Conservation (phyloP, 345 rosid genomes). For the Aquilaria yunnanensis region DNA sequence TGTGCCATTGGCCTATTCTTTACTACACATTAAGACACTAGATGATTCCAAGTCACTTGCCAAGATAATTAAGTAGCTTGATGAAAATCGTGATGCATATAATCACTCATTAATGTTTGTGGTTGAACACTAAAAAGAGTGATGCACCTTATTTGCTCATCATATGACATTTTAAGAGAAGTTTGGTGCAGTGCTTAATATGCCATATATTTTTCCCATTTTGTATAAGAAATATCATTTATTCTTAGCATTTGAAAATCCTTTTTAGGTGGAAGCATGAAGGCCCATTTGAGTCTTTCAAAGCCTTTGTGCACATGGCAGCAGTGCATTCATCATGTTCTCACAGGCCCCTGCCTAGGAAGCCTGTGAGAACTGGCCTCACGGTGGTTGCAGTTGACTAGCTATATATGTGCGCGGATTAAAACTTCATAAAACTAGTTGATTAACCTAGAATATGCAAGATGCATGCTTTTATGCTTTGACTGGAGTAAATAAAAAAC, state of each 20-base stretch:
- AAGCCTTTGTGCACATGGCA: conserved; percentile 96
- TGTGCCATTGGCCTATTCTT: conserved; percentile 57
- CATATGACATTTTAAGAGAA: neutral
- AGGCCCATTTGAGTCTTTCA: conserved; percentile 93
- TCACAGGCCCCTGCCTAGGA: conserved; percentile 18
- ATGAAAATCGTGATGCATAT: conserved; percentile 60
- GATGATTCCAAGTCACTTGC: conserved; percentile 58
- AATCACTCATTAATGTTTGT: conserved; percentile 67
- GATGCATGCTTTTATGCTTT: no score
- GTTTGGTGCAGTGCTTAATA: no score
- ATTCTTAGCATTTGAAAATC: conserved; percentile 10
- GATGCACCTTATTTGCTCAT: no score
- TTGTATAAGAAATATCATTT: neutral
- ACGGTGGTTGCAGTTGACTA: no score
- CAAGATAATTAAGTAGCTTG: conserved; percentile 65
- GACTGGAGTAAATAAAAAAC: no score
- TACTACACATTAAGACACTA: conserved; percentile 61
- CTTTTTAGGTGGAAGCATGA: conserved; percentile 81
- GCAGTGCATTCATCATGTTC: conserved; percentile 96
- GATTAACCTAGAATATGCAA: no score
- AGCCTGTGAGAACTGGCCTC: no score
- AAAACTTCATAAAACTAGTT: no score
- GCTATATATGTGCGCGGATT: no score
- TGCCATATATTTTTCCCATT: neutral
- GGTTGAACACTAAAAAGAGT: neutral